Conservation (phyloP, 148 eudicot species). For the Vaccinium myrtillus region DNA sequence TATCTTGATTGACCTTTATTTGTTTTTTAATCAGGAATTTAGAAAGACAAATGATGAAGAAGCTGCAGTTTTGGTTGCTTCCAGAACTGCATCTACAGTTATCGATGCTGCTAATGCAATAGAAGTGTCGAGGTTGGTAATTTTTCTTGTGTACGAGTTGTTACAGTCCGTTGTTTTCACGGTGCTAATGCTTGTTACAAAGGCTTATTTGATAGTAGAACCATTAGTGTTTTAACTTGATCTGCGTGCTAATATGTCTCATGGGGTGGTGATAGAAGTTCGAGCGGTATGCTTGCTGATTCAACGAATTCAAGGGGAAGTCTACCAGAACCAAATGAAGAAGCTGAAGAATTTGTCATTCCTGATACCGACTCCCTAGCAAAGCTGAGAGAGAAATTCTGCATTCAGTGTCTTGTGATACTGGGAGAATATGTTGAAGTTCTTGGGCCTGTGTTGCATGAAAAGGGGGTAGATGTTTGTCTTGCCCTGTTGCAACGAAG, state of each 20-base stretch:
- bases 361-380: conserved; percentile 59
- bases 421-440: conserved; percentile 98
- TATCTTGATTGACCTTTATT: neutral
- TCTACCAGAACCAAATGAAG: conserved; percentile 53
- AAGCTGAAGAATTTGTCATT: conserved; percentile 62
- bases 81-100: conserved; percentile 86
- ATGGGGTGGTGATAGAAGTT: conserved; percentile 43
- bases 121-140: conserved; percentile 71
- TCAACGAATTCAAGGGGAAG: conserved; percentile 33
- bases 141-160: neutral
- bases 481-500: conserved; percentile 65
- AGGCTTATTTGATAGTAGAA: neutral
- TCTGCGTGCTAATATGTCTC: conserved; percentile 25
- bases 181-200: neutral
- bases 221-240: neutral
- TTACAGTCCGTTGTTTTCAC: neutral
- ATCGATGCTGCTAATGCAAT: conserved; percentile 86
- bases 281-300: conserved; percentile 35
- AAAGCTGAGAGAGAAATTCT: conserved; percentile 73
- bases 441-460: conserved; percentile 90
- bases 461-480: conserved; percentile 96
- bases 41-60: conserved; percentile 70
- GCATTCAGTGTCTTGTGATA: conserved; percentile 84
- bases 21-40: conserved; percentile 46
- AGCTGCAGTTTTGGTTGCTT: conserved; percentile 85